Evolutionary conservation across 805 yeast species (phyloP).

Genomic region (Myxozyma mucilagina): DNA sequence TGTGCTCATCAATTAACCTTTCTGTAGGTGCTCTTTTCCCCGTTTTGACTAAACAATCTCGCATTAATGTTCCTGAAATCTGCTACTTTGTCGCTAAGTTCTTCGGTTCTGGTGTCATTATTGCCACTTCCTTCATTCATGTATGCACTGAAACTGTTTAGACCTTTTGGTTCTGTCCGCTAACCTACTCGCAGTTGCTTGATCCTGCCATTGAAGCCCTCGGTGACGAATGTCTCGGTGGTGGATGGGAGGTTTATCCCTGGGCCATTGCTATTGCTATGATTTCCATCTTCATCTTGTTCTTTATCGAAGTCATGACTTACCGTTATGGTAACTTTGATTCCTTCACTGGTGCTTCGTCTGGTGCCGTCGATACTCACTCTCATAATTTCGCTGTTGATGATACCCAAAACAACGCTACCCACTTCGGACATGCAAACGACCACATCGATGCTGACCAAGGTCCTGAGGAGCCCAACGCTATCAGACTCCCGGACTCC

Average conservation of each 20-base stretch:
- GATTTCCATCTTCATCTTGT: slow-evolving; percentile 48
- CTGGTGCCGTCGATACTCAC: slow-evolving; percentile 8
- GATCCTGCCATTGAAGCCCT: slow-evolving; percentile 29
- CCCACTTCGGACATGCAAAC: slow-evolving; percentile 31
- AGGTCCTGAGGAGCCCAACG: slow-evolving; percentile 13
- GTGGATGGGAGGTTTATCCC: slow-evolving; percentile 52
- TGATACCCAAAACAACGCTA: slow-evolving; percentile 15
- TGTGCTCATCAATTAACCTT: neutral
- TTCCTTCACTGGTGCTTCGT: slow-evolving; percentile 1
- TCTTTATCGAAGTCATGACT: slow-evolving; percentile 52
- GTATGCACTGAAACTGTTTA: slow-evolving; percentile 36
- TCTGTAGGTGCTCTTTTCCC: slow-evolving; percentile 47
- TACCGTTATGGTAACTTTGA: slow-evolving; percentile 42
- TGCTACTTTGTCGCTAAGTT: slow-evolving; percentile 32
- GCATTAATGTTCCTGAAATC: slow-evolving; percentile 18
- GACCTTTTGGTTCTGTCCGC: neutral
- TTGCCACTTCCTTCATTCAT: slow-evolving; percentile 75
- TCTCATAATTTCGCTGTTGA: neutral
- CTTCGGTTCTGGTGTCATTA: slow-evolving; percentile 70
- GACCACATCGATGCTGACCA: slow-evolving; percentile 26
- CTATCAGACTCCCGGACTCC: slow-evolving; percentile 6
- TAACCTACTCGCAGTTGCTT: slow-evolving; percentile 10
- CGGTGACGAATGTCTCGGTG: slow-evolving; percentile 27
- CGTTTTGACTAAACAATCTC: slow-evolving; percentile 36
- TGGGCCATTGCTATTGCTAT: slow-evolving; percentile 59